Conservation (phyloP, 768 basidiomycete species). For the Gloeophyllum trabeum region DNA sequence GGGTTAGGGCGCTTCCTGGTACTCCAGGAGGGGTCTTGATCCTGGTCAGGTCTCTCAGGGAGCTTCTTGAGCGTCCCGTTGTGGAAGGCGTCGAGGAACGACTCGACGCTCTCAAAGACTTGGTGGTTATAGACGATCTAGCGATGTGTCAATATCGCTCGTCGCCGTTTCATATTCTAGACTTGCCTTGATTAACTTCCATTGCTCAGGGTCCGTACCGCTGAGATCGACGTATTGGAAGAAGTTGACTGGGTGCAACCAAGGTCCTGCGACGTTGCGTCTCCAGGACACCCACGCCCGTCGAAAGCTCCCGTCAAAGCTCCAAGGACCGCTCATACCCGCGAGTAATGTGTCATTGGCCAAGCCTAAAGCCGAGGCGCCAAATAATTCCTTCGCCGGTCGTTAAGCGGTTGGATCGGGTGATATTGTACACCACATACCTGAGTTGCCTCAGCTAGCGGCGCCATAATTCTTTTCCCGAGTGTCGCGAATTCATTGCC, state of each 20-base stretch:
- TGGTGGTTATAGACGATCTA: constrained; percentile 52
- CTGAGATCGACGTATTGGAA: constrained; percentile 47
- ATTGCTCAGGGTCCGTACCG: constrained; percentile 38
- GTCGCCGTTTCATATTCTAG: not conserved
- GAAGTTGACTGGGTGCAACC: constrained; percentile 42
- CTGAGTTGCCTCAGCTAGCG: constrained; percentile 28
- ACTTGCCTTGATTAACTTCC: constrained; percentile 39
- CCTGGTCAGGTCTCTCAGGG: constrained; percentile 17
- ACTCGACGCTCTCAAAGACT: constrained; percentile 33
- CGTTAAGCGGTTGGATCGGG: constrained; percentile 3
- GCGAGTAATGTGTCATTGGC: constrained; percentile 38
- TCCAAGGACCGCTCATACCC: constrained; percentile 36
- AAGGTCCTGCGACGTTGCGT: constrained; percentile 37
- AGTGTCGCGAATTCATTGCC: constrained; percentile 20
- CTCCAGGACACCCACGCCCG: constrained; percentile 41
- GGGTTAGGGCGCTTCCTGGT: constrained; percentile 28
- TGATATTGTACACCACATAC: constrained; percentile 15
- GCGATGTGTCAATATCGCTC: not conserved
- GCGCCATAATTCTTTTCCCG: constrained; percentile 20
- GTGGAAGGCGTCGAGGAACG: constrained; percentile 40
- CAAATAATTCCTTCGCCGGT: constrained; percentile 35
- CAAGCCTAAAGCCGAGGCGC: constrained; percentile 27
- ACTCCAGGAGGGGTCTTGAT: constrained; percentile 30
- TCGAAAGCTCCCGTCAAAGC: constrained; percentile 51
- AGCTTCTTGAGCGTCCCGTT: constrained; percentile 39